Base-by-base conservation (phyloP, 176 grass and related monocot genomes). In the Saccharum officinarum region DNA sequence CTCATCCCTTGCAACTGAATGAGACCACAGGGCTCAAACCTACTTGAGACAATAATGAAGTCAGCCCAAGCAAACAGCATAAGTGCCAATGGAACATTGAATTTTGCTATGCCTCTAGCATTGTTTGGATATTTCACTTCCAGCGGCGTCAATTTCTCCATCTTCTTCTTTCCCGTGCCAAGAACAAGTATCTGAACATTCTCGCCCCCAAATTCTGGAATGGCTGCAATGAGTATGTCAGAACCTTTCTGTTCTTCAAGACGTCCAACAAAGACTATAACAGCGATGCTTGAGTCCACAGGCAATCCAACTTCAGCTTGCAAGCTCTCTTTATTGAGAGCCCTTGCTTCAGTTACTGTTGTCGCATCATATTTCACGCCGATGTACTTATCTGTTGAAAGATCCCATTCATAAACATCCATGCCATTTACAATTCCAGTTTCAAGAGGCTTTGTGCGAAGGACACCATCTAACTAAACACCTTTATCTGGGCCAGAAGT, bases 201-300 rank as follows among this genome's bases (percentile, higher is more conserved):
- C 82, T 94, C 93, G 36, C 78, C 85, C 82, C 94, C 71, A 5
- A 95, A 86, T 80, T 92, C 91, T 82, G 93, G 93, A 78, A 95
- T 93, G 23, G 96, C 93, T 63, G 82, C 78, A 84, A 92, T 92
- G 69, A 98, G 88, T 92, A 98, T 98, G 86, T 95, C 96, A 36
- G 91, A 94, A 7, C 96, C 96, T 82, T 98, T 98, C 78, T 98
- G 93, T 80, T 95, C 96, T 87, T 98, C 96, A 28, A 98, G 93
- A 77, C 93, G 89, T 12, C 96, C 96, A 73, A 95, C 85, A 82
- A 98, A 98, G 78, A 85, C 74, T 64, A 95, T 85, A 47, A 98
- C 79, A 25, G 91, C 93, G 64, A 91, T 90, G 73, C 83, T 81
- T 10, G 78, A 71, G 60, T 94, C 77, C 67, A 95, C 85, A 60